Evolutionary conservation across 2,329 filamentous ascomycete species (phyloP).

Genomic region (Endocalyx cinctus): DNA sequence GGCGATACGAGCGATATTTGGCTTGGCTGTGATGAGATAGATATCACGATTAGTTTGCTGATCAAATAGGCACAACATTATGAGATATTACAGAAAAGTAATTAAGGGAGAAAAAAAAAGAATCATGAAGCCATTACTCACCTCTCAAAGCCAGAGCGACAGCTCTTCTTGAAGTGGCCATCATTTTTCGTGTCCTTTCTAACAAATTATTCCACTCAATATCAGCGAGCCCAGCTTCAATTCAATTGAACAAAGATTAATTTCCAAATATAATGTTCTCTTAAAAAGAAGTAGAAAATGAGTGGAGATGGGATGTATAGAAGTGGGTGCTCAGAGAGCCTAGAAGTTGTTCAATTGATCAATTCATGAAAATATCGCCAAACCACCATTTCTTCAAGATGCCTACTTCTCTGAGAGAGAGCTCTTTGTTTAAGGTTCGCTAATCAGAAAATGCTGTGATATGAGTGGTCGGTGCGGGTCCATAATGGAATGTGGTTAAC

Average conservation of each 20-base stretch:
- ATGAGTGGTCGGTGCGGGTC: conserved; percentile 9
- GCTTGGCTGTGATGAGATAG: conserved; percentile 51
- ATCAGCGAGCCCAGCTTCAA: not conserved
- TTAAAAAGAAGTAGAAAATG: too few relatives aligned
- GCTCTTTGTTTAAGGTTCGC: conserved; percentile 11
- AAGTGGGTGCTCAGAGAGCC: not conserved
- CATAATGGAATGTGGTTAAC: conserved; percentile 5
- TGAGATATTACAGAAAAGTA: not conserved
- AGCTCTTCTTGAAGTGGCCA: conserved; percentile 36
- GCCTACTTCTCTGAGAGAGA: too few relatives aligned
- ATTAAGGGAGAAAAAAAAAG: conserved; percentile 10
- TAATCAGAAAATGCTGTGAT: conserved; percentile 14
- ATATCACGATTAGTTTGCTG: not conserved
- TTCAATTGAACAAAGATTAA: not conserved
- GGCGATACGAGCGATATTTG: conserved; percentile 58
- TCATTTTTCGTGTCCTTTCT: conserved; percentile 27
- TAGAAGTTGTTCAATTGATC: conserved; percentile 7
- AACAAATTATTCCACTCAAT: not conserved
- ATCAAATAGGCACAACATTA: not conserved
- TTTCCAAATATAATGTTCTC: too few relatives aligned
- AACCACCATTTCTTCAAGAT: too few relatives aligned
- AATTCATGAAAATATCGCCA: too few relatives aligned
- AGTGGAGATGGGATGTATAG: not conserved
- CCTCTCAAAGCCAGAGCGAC: conserved; percentile 39
- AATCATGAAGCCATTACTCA: too few relatives aligned